Base-by-base conservation (phyloP, 2,329 filamentous ascomycete species). In the Aspergillus oerlinghausenensis region DNA sequence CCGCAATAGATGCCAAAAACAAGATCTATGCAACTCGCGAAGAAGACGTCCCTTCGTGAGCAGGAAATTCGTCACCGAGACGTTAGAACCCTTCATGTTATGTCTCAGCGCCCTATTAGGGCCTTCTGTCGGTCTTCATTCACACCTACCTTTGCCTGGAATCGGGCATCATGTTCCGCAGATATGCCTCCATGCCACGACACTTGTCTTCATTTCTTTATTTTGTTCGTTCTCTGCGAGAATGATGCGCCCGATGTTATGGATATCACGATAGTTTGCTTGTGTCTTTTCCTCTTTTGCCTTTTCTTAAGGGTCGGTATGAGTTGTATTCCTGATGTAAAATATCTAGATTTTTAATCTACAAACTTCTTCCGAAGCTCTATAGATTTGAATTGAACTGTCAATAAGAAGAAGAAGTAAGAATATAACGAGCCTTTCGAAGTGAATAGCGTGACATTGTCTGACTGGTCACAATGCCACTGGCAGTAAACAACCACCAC, bases 1-100 rank as follows among this genome's bases (percentile, higher is more conserved):
- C 84, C 40, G 92, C 92, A 0, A 84, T 89, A 64, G 76, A 71
- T 32, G 81, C 85, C 54, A 92, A 89, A 70, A 81, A 84, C 49
- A 87, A 87, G 69, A 87, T 97, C 45, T 88, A 91, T 57, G 65
- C 67, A 17, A 61, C 62, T 38, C 63, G 64, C 23, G 63, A 63
- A 50, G 60, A 65, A 48, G 61, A 53, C 40, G 51, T 54, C 10
- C 56, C 43, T 17, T 42, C 10, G 7, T 38, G 32, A 38, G 17
- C 32, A 38, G 14, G 14, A 17, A 5, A 7, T 17, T 14, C 6
- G 32, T 38, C 32, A 5, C 14, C 7, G 5, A 38, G 14, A 38
- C 14, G 2, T 38, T 3, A 38, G 7, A 38, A 14, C 14, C 14
- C 14, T 17, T 17, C 14, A 38, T 17, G 32, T 17, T 11, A 17